phyloP scores from a whole-genome alignment of 371 early-diverging fungal genomes.

The Apophysomyces trapeziformis region DNA sequence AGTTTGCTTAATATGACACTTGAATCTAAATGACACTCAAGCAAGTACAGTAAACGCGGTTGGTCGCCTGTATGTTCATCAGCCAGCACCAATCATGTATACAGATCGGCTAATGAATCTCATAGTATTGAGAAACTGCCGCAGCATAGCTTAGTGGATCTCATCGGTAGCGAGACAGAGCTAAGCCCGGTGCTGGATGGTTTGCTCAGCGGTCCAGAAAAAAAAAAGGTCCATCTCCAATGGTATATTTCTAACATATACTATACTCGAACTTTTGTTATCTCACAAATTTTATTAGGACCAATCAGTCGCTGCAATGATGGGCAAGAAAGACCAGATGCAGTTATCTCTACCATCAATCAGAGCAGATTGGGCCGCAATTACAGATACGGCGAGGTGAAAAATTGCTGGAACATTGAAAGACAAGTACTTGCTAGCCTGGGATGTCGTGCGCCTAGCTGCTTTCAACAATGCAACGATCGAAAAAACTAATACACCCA shows the following conservation, averaged over 20 bases:
- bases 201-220: constrained; percentile 2
- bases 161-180: constrained; percentile 1
- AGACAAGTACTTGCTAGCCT: constrained; percentile 26
- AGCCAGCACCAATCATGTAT: constrained; percentile 2
- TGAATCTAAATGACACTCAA: constrained; percentile 1
- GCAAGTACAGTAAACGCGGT: constrained; percentile 1
- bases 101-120: background rate
- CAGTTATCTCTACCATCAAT: background rate
- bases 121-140: background rate
- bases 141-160: background rate
- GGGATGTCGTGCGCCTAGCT: constrained; percentile 31
- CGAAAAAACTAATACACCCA: background rate
- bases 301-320: constrained; percentile 7
- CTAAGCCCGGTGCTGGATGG: constrained; percentile 8
- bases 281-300: constrained; percentile 8
- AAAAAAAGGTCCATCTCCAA: constrained; percentile 3
- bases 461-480: constrained; percentile 18
- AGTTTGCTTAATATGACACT: constrained; percentile 5
- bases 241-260: constrained; percentile 8
- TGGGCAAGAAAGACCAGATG: constrained; percentile 1
- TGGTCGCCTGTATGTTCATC: constrained; percentile 4
- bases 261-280: background rate
- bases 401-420: background rate
- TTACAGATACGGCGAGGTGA: background rate
- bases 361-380: background rate